Evolutionary conservation across 2,329 filamentous ascomycete species (phyloP), one percentile per base, ranked within the genome.

Genomic region (Ascochyta viciae-villosae): DNA sequence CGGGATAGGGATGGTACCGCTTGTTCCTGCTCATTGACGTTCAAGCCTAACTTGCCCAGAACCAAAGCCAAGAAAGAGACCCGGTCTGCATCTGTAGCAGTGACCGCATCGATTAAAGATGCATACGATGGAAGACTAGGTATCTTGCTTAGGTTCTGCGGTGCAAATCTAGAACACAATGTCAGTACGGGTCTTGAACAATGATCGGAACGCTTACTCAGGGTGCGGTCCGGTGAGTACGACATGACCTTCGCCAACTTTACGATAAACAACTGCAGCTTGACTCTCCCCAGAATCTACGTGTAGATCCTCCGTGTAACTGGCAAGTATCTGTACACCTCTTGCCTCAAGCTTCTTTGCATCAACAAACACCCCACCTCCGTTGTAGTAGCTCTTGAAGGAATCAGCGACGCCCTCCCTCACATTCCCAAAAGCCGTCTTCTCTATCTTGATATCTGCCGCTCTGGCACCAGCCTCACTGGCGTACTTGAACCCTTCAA

Each of bases 301-400:
- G 64, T 89, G 86, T 12, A 96, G 75, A 13, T 88, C 80, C 33
- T 92, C 89, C 0, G 83, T 83, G 72, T 95, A 99, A 55, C 83
- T 89, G 1, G 94, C 95, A 23, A 99, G 79, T 6, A 96, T 83
- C 74, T 97, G 87, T 0, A 97, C 86, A 1, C 89, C 89, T 60
- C 82, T 78, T 27, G 84, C 82, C 51, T 81, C 78, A 52, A 86
- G 81, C 40, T 83, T 85, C 3, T 83, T 82, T 1, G 90, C 89
- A 76, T 95, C 89, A 1, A 96, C 91, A 78, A 98, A 99, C 1
- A 96, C 87, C 3, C 95, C 93, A 0, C 95, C 95, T 0, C 95
- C 95, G 66, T 99, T 99, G 75, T 94, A 97, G 72, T 99, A 99
- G 13, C 87, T 88, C 49, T 83, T 81, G 57, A 96, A 91, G 1